Evolutionary conservation across 2,329 filamentous ascomycete species (phyloP), one percentile per base, ranked within the genome.

Genomic region (Colletotrichum sp.): DNA sequence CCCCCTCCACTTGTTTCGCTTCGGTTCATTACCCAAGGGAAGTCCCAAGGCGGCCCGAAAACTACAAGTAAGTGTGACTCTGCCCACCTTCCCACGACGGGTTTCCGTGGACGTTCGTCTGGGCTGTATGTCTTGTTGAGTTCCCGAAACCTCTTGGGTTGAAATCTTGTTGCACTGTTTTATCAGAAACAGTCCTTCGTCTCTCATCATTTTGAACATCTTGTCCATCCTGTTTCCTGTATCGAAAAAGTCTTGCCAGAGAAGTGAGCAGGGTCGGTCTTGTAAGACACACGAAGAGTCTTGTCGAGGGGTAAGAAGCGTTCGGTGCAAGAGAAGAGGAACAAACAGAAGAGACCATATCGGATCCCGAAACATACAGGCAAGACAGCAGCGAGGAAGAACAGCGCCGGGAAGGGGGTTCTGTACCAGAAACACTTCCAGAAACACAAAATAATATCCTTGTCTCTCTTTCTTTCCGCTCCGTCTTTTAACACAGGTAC

Each of bases 51-150:
- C 15, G 43, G 18, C n/a, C 24, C 16, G 21, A 48, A 60, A 69
- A 73, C 43, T 64, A 74, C 64, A 76, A 76, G 70, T 69, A 73
- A 59, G 39, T 72, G 43, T 57, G 34, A 39, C 26, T 21, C 18
- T 16, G 67, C 71, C 68, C 60, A 32, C 59, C 24, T 48, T 48
- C 32, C 10, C 66, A 26, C 71, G 48, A 61, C 61, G 21, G 30
- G 21, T 55, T 24, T 28, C 5, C 3, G 0, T 43, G n/a, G 10
- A 21, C 9, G 7, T n/a, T 36, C 16, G 15, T 34, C n/a, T 26
- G 6, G 21, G 36, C 61, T 39, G 34, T 39, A 39, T 64, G 34
- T 64, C 61, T 39, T 36, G 13, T 36, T 28, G 13, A 26, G 21
- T 18, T 61, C 10, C 32, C n/a, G 59, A 61, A 30, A 15, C 59